phyloP scores from a whole-genome alignment of 495 filamentous ascomycete species.

The Bathelium albidoporum region DNA sequence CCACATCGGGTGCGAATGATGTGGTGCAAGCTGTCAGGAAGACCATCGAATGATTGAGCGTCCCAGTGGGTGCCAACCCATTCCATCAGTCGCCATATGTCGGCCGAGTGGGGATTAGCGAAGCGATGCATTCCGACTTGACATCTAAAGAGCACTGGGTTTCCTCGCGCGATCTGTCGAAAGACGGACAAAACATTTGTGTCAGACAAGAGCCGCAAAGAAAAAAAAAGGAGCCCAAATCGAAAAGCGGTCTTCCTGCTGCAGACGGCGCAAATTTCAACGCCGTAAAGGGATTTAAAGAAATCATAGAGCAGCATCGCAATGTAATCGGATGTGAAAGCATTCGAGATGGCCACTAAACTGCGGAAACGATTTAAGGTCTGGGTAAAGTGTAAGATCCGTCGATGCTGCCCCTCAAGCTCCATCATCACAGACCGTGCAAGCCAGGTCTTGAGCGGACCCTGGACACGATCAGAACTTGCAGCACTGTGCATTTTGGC shows the following conservation, averaged over 20 bases:
- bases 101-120: not conserved
- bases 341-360: not conserved
- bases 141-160: not conserved
- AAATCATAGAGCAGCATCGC: not conserved
- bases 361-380: not conserved
- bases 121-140: not conserved
- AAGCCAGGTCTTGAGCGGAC: not conserved
- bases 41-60: not conserved
- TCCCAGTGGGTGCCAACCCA: slow-evolving; percentile 1
- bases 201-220: not conserved
- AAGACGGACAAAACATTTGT: not conserved
- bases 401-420: not conserved
- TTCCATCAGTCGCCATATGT: not conserved
- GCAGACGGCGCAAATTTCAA: not conserved
- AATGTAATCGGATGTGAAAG: not conserved
- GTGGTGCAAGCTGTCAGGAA: not conserved
- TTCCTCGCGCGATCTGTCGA: not conserved
- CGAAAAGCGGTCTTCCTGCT: not conserved
- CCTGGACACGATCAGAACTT: not conserved
- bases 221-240: not conserved
- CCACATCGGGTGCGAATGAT: not conserved
- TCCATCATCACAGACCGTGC: not conserved
- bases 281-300: not conserved
- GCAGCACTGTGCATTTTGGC: not conserved
- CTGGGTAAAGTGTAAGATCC: not conserved